A percentile compares a stretch with the other conserved stretches of the same genome.
Conservation (phyloP, 176 grass and related monocot species). For the Zoysia japonica region DNA sequence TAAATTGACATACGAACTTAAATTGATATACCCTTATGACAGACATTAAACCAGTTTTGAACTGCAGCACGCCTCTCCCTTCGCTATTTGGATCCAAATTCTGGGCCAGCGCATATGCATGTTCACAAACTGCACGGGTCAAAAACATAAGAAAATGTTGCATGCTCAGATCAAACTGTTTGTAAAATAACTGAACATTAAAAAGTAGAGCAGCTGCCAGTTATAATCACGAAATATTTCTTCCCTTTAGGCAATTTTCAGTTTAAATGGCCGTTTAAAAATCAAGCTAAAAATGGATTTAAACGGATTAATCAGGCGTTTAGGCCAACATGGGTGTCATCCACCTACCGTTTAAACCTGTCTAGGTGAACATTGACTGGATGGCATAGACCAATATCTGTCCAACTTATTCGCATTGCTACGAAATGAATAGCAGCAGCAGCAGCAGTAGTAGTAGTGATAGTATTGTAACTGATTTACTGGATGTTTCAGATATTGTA, state of each 20-base stretch:
- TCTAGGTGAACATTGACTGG: not conserved
- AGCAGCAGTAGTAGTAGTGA: not conserved
- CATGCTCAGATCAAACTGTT: not conserved
- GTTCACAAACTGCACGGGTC: constrained; percentile 75
- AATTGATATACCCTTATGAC: constrained; percentile 76
- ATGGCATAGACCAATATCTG: not conserved
- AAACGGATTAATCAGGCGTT: too few species aligned
- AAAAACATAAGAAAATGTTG: constrained; percentile 19
- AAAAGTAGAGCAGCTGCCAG: not conserved
- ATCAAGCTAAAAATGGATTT: too few species aligned
- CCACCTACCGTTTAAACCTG: too few species aligned
- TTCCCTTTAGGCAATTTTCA: not conserved
- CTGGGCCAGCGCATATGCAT: constrained; percentile 79
- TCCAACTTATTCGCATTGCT: not conserved
- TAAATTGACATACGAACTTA: constrained; percentile 25
- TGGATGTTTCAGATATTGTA: not conserved
- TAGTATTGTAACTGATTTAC: not conserved
- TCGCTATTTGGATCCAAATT: constrained; percentile 87
- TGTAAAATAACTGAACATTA: not conserved
- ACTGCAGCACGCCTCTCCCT: constrained; percentile 91
- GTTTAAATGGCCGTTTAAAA: too few species aligned
- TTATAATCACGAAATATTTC: not conserved
- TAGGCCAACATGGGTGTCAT: too few species aligned
- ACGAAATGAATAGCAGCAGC: not conserved
- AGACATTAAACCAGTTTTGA: constrained; percentile 94